Base-by-base conservation (phyloP, 1,284 basidiomycete genomes). In the Austroboletus novae-zelandiae region DNA sequence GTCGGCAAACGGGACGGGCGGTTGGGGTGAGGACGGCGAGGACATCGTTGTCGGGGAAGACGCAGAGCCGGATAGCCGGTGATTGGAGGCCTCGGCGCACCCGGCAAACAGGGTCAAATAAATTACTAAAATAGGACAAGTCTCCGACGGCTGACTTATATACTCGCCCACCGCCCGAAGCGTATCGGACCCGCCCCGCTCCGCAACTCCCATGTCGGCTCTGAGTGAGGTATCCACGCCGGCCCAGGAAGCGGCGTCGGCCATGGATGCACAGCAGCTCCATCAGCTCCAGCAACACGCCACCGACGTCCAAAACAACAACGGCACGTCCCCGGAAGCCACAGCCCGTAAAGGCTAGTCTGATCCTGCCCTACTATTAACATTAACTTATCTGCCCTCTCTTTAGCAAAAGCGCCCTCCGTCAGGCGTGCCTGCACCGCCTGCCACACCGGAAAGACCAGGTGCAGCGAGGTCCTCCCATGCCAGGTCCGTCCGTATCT, bases 371-470 rank as follows among this genome's bases (percentile, higher is more conserved):
- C 20, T 23, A 23, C 20, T 23, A 23, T 23, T 23, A 45, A 47
- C 46, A 23, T 23, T 23, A 45, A 47, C 46, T 45, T 47, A 41
- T 51, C 41, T 44, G 15, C 47, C 27, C 45, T 40, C 31, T 57
- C 40, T 49, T 53, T 62, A 87, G 86, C 84, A 54, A 88, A 88
- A 69, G 84, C 82, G 42, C 86, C 86, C 40, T 88, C 86, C 39
- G 86, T 89, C 45, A 80, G 86, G 57, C 76, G 86, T 57, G 86
- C 86, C 1, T 89, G 86, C 57, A 78, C 81, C 41, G 83, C 86
- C n/a, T 89, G 86, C 69, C 87, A 89, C 68, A 73, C 84, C 47
- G 86, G 87, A 46, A 89, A 89, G 70, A 89, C 86, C 10, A 73
- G 87, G 57, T 89, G 86, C 61, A 88, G 84, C 59, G 86, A 89